A percentile compares a stretch with the other conserved stretches of the same genome.
phyloP scores from a whole-genome alignment of 2,329 filamentous ascomycete genomes.

The Diaporthe vexans region DNA sequence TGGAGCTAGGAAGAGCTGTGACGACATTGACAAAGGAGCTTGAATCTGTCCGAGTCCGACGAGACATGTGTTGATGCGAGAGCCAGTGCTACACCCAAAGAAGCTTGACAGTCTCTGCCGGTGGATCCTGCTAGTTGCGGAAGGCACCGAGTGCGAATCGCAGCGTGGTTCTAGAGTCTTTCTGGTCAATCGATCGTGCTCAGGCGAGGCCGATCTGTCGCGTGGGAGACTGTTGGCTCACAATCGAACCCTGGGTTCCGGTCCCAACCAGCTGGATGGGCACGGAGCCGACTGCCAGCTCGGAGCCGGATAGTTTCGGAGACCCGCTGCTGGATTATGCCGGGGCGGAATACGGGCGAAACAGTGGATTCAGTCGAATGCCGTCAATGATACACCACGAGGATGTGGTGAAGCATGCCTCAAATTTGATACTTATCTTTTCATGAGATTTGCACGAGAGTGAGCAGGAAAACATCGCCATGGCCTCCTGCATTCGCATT shows the following conservation, averaged over 20 bases:
- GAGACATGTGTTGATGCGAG: constrained; percentile 10
- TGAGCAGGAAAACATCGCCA: background rate
- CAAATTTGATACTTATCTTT: background rate
- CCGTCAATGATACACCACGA: background rate
- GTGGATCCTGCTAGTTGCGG: constrained; percentile 4
- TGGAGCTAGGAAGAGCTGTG: constrained; percentile 30
- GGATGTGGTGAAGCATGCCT: background rate
- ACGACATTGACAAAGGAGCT: constrained; percentile 39
- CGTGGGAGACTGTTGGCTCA: constrained; percentile 6
- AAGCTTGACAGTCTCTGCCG: background rate
- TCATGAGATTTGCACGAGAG: background rate
- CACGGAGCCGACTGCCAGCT: constrained; percentile 19
- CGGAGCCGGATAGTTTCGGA: constrained; percentile 28
- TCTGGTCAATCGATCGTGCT: background rate
- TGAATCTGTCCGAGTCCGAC: constrained; percentile 37
- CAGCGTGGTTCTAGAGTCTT: background rate
- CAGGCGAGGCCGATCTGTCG: background rate
- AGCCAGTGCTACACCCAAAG: constrained; percentile 14
- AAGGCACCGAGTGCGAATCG: constrained; percentile 4
- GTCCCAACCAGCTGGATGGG: constrained; percentile 8
- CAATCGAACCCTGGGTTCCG: constrained; percentile 14
- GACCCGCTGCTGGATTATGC: constrained; percentile 6
- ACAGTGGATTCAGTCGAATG: background rate
- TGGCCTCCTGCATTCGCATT: background rate
- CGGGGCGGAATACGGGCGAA: background rate